phyloP scores from a whole-genome alignment of 495 filamentous ascomycete species.

The Hypoxylon fuscum region DNA sequence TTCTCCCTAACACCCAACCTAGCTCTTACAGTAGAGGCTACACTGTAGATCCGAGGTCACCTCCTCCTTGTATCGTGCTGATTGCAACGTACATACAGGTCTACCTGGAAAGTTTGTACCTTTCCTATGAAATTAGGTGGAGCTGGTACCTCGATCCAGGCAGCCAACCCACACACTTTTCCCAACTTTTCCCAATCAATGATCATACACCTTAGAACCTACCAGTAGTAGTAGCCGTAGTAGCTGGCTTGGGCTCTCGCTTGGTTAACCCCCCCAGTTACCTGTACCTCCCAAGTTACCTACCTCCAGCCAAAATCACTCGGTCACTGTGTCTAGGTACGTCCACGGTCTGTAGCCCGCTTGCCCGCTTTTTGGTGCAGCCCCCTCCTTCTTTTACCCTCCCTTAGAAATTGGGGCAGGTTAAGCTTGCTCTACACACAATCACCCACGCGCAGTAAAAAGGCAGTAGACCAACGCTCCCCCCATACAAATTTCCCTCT shows the following conservation, averaged over 20 bases:
- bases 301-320: conserved; percentile 9
- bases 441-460: conserved; percentile 70
- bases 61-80: conserved; percentile 37
- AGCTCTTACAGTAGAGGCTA: conserved; percentile 18
- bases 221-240: conserved; percentile 2
- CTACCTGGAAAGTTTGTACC: conserved; percentile 17
- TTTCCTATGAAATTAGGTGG: conserved; percentile 7
- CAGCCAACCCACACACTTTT: conserved; percentile 2
- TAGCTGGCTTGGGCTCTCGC: background rate
- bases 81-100: conserved; percentile 29
- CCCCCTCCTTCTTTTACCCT: conserved; percentile 43
- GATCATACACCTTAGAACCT: conserved; percentile 13
- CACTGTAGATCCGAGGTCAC: conserved; percentile 31
- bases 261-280: conserved; percentile 7
- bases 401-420: conserved; percentile 49
- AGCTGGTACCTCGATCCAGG: conserved; percentile 15
- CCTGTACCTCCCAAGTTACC: background rate
- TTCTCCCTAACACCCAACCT: conserved; percentile 20
- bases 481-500: conserved; percentile 66
- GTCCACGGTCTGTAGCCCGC: conserved; percentile 34
- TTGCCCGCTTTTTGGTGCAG: conserved; percentile 42
- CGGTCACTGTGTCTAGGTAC: conserved; percentile 20
- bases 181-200: conserved; percentile 5
- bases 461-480: conserved; percentile 56
- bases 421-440: conserved; percentile 53